Conservation (phyloP, 345 rosid genomes). For the Hevea brasiliensis region DNA sequence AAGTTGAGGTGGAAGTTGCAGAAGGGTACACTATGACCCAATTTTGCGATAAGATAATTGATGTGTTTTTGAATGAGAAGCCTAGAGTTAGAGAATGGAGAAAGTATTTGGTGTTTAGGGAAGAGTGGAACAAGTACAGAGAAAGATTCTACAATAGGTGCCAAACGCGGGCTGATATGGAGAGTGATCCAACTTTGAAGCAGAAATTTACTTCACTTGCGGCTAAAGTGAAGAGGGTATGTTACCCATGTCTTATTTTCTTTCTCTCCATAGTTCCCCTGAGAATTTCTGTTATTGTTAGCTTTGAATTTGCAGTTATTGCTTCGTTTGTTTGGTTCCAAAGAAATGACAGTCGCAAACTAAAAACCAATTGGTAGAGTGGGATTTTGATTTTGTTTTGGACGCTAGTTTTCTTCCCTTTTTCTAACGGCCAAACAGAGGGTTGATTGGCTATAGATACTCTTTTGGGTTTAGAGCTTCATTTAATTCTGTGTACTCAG, state of each 20-base stretch:
- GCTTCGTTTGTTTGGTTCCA: background rate
- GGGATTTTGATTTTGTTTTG: background rate
- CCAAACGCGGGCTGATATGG: constrained; percentile 50
- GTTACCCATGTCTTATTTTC: background rate
- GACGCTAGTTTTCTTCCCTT: too few relatives aligned
- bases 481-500: constrained; percentile 34
- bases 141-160: constrained; percentile 69
- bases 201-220: constrained; percentile 54
- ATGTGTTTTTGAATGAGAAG: constrained; percentile 76
- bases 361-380: background rate
- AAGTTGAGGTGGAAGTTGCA: constrained; percentile 61
- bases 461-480: constrained; percentile 33
- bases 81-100: constrained; percentile 77
- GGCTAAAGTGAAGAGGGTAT: constrained; percentile 80
- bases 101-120: constrained; percentile 71
- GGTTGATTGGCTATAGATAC: constrained; percentile 5
- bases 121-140: constrained; percentile 82
- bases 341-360: background rate
- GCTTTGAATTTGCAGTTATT: background rate
- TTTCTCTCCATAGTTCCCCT: background rate
- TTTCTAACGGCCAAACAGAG: background rate
- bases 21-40: constrained; percentile 68
- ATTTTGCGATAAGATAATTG: constrained; percentile 76
- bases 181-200: constrained; percentile 54
- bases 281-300: background rate